These are phyloP conservation scores for Erythrobasidium yunnanense DNA, from an alignment of 768 basidiomycete genomes.

Conservation along the genomic window DNA sequence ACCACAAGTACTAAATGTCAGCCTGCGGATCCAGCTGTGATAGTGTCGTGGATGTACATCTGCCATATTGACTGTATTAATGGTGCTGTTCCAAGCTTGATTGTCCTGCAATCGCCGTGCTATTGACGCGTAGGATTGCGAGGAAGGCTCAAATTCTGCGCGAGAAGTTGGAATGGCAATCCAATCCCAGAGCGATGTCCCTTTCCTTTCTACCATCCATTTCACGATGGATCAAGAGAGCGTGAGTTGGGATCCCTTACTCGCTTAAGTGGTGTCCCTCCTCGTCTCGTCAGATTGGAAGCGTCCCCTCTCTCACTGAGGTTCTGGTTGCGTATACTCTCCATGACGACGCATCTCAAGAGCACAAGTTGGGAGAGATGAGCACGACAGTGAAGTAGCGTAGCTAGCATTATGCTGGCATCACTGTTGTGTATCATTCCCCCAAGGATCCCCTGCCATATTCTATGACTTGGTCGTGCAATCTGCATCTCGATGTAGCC, in stretches of 20 bases:
- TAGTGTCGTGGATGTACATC: no score
- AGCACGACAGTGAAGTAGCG: neutral
- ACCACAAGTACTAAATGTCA: no score
- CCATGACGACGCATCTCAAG: conserved; percentile 23
- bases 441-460: conserved; percentile 3
- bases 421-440: neutral
- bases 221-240: no score
- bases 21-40: no score
- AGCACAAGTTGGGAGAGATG: neutral
- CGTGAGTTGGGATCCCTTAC: neutral
- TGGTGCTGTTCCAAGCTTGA: no score
- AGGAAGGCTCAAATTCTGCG: no score
- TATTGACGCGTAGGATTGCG: no score
- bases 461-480: conserved; percentile 15
- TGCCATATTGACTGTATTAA: no score
- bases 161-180: no score
- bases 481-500: neutral
- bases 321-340: conserved; percentile 21
- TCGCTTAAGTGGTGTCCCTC: neutral
- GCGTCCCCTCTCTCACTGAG: neutral
- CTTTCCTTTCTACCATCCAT: no score
- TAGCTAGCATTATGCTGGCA: neutral
- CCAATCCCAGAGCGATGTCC: no score
- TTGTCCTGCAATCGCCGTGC: no score
- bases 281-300: conserved; percentile 25